Evolutionary conservation across 2,329 filamentous ascomycete species (phyloP).

Genomic region (Elsinoe perseae): DNA sequence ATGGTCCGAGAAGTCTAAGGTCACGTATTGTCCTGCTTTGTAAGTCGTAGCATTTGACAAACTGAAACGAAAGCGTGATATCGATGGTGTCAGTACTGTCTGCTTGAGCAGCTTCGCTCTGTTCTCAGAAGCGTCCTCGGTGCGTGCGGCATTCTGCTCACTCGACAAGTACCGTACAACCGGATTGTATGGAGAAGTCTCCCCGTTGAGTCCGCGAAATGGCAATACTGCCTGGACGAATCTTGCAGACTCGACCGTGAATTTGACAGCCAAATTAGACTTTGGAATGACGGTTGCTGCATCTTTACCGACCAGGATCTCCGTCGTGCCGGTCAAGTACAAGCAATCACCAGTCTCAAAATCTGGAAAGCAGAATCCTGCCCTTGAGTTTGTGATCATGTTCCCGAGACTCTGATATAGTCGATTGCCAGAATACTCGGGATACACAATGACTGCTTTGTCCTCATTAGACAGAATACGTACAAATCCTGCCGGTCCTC

Average conservation of each 20-base stretch:
- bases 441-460: constrained; percentile 56
- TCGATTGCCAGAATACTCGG: constrained; percentile 78
- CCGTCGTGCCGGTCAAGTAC: constrained; percentile 62
- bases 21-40: constrained; percentile 68
- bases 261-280: constrained; percentile 63
- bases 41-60: constrained; percentile 43
- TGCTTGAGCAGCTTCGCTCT: constrained; percentile 53
- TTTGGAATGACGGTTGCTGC: constrained; percentile 58
- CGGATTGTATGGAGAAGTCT: constrained; percentile 73
- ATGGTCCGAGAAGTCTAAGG: constrained; percentile 62
- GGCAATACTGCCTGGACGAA: constrained; percentile 59
- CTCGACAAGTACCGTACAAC: constrained; percentile 55
- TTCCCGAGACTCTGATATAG: constrained; percentile 81
- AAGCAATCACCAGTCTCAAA: constrained; percentile 65
- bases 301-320: constrained; percentile 57
- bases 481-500: constrained; percentile 66
- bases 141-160: constrained; percentile 43
- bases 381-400: constrained; percentile 55
- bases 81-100: constrained; percentile 55
- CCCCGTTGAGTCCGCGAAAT: constrained; percentile 54
- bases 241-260: constrained; percentile 53
- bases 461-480: constrained; percentile 53
- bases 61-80: constrained; percentile 58
- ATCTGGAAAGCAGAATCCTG: constrained; percentile 66
- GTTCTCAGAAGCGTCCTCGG: constrained; percentile 19